Evolutionary conservation across 2,329 filamentous ascomycete genomes (phyloP), one percentile per base, ranked within the genome.

Genomic region (Penicillium hordei): DNA sequence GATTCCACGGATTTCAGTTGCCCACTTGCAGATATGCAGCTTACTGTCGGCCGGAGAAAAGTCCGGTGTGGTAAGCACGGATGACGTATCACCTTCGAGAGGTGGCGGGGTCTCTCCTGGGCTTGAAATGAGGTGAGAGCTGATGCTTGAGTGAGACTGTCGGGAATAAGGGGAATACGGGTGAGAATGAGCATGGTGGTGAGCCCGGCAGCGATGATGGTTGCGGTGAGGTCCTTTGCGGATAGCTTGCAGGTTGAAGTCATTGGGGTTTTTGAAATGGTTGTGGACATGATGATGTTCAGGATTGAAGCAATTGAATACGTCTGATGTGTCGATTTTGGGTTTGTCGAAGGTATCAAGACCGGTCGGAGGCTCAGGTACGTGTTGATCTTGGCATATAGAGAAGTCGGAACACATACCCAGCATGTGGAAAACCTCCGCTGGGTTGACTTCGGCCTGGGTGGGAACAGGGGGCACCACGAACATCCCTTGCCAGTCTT

Each of bases 11-110:
- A 63, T 56, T 1, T 52, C 64, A 3, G 63, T 63, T 25, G 67
- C 61, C 74, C 76, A 78, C 60, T 70, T 75, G 63, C 76, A 78
- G 12, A 75, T 64, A 57, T 74, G 69, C n/a, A 70, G 38, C n/a
- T 75, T 72, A 19, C 36, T 63, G 25, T 76, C 72, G 2, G 65
- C 63, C 1, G 50, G 40, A 23, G 67, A 62, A 48, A 70, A 70
- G 15, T 73, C 70, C 5, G 75, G 73, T 31, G 72, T 76, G 5
- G 73, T 76, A 55, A 76, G 62, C 3, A 72, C 63, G 0, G 75
- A 75, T 1, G 74, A 72, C 4, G 64, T 55, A 19, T 69, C 70
- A 17, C 67, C 66, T 29, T 77, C 73, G 34, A 75, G 60, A 13
- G 72, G 70, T 8, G 73, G 71, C 12, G 75, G 72, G 2, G 70